phyloP scores from a whole-genome alignment of 495 filamentous ascomycete species.

The Collariella sp. region DNA sequence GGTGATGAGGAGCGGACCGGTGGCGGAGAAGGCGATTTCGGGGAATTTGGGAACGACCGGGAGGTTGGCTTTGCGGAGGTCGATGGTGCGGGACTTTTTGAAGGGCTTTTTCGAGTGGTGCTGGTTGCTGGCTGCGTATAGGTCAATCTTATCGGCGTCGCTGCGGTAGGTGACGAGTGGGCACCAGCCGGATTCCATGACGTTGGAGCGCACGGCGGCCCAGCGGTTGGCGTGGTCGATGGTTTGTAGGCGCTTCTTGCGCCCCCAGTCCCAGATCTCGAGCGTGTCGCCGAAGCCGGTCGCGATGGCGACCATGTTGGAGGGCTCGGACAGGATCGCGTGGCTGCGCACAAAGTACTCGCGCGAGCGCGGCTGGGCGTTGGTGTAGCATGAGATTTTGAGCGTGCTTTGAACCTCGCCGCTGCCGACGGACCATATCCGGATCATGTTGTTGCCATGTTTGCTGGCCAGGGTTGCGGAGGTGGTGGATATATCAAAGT shows the following conservation, averaged over 20 bases:
- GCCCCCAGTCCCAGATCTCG: constrained; percentile 33
- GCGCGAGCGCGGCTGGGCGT: constrained; percentile 26
- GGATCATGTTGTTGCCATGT: constrained; percentile 33
- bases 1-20: constrained; percentile 26
- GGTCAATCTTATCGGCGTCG: constrained; percentile 36
- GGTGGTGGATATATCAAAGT: constrained; percentile 24
- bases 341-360: constrained; percentile 35
- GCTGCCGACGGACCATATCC: constrained; percentile 28
- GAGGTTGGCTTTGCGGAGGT: constrained; percentile 36
- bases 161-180: constrained; percentile 26
- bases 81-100: constrained; percentile 59
- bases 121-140: constrained; percentile 47
- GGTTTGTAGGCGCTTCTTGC: constrained; percentile 28
- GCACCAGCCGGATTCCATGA: constrained; percentile 24
- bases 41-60: constrained; percentile 30
- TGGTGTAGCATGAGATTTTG: constrained; percentile 30
- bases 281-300: constrained; percentile 28
- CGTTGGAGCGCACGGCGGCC: constrained; percentile 27
- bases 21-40: constrained; percentile 31
- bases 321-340: constrained; percentile 29
- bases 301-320: constrained; percentile 28
- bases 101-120: constrained; percentile 60
- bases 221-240: constrained; percentile 30
- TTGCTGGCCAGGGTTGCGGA: constrained; percentile 22
- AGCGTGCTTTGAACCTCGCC: constrained; percentile 24